Evolutionary conservation across 352 stramenopile species (phyloP).

Genomic region (Globisporangium yorkense): DNA sequence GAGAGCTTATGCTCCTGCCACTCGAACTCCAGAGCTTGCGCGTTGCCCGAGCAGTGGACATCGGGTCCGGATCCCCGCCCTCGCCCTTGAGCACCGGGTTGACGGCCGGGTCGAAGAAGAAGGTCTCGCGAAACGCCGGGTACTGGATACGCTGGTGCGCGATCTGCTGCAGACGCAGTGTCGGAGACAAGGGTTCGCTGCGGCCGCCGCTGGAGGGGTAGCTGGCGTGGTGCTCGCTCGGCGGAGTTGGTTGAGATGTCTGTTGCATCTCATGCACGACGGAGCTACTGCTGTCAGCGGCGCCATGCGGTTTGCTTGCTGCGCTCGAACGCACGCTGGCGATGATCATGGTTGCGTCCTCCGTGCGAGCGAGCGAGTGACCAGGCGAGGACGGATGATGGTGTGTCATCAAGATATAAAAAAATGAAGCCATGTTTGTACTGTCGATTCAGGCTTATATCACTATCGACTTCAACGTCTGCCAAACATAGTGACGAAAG

Average conservation of each 20-base stretch:
- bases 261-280: not conserved
- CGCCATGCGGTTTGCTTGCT: not conserved
- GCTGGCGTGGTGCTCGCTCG: not conserved
- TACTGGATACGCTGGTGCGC: conserved; percentile 24
- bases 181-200: not conserved
- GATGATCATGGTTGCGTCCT: conserved; percentile 8
- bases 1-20: conserved; percentile 34
- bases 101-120: conserved; percentile 48
- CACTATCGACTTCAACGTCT: not conserved
- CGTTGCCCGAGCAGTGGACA: conserved; percentile 33
- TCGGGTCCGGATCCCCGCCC: conserved; percentile 23
- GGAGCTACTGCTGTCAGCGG: not conserved
- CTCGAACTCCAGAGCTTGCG: conserved; percentile 43
- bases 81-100: conserved; percentile 43
- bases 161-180: conserved; percentile 8
- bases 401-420: not conserved
- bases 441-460: not conserved
- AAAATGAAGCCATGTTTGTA: not conserved
- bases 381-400: too few species aligned
- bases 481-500: conserved; percentile 9
- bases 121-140: conserved; percentile 50
- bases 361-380: too few species aligned
- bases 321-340: conserved; percentile 1
- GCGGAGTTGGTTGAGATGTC: not conserved
- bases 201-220: not conserved